Evolutionary conservation across 2,329 filamentous ascomycete genomes (phyloP).

Genomic region (Byssochlamys sp.): DNA sequence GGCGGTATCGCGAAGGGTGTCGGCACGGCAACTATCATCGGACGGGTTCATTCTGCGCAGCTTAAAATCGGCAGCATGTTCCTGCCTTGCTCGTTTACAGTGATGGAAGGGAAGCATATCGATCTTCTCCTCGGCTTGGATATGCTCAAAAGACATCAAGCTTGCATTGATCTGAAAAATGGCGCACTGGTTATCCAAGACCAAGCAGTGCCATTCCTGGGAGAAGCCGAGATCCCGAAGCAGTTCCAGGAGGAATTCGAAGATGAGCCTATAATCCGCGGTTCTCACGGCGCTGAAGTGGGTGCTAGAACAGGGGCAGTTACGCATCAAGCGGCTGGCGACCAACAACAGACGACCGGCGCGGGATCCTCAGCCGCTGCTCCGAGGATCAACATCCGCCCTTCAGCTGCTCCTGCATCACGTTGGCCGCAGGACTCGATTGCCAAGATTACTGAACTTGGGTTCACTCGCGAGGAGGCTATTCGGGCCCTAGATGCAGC

Average conservation of each 20-base stretch:
- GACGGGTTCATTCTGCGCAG: constrained; percentile 86
- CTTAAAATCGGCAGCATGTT: constrained; percentile 85
- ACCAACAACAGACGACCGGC: constrained; percentile 7
- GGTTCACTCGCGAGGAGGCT: constrained; percentile 66
- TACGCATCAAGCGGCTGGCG: constrained; percentile 25
- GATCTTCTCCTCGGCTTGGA: constrained; percentile 87
- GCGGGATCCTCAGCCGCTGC: constrained; percentile 11
- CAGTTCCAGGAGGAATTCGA: constrained; percentile 60
- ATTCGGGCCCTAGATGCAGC: constrained; percentile 72
- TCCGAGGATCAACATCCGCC: constrained; percentile 18
- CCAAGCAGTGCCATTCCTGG: constrained; percentile 78
- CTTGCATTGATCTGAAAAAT: constrained; percentile 75
- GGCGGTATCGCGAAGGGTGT: constrained; percentile 87
- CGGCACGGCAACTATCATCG: constrained; percentile 86
- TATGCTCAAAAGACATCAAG: constrained; percentile 94
- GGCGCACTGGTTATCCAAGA: constrained; percentile 82
- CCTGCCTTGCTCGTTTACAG: constrained; percentile 89
- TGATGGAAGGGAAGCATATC: constrained; percentile 97
- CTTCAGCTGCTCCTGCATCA: constrained; percentile 18
- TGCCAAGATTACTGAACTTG: constrained; percentile 65
- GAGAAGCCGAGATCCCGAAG: constrained; percentile 90
- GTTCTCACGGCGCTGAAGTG: constrained; percentile 80
- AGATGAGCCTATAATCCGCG: constrained; percentile 73
- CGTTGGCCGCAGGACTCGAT: constrained; percentile 55
- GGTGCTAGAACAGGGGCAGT: constrained; percentile 69